Evolutionary conservation across 2,329 filamentous ascomycete species (phyloP).

Genomic region (Tolypocladium inflatum): DNA sequence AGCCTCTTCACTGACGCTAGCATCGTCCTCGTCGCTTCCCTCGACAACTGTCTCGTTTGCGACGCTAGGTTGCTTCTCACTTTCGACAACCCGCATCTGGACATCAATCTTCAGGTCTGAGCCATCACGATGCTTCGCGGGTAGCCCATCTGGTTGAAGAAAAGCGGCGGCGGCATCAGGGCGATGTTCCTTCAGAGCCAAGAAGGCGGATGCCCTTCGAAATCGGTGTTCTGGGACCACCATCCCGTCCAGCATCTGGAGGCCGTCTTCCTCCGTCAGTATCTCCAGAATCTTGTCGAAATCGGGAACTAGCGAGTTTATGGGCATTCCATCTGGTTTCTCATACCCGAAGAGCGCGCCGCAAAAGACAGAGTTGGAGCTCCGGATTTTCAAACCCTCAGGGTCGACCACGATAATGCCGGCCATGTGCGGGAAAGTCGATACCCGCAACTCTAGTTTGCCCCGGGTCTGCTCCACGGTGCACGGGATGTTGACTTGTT

Average conservation of each 20-base stretch:
- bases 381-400: constrained; percentile 67
- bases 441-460: constrained; percentile 67
- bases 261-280: constrained; percentile 76
- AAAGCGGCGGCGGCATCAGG: constrained; percentile 72
- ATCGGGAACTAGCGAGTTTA: constrained; percentile 73
- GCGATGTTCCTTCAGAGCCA: constrained; percentile 74
- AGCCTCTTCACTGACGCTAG: constrained; percentile 23
- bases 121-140: constrained; percentile 81
- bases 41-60: constrained; percentile 58
- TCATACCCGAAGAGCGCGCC: constrained; percentile 85
- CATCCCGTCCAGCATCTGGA: constrained; percentile 82
- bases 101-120: constrained; percentile 89
- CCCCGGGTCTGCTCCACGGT: constrained; percentile 66
- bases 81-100: constrained; percentile 93
- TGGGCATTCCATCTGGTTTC: constrained; percentile 68
- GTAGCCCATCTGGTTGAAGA: constrained; percentile 72
- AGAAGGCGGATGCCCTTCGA: constrained; percentile 73
- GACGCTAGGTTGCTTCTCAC: constrained; percentile 57
- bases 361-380: constrained; percentile 91
- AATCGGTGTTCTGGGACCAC: constrained; percentile 96
- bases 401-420: constrained; percentile 92
- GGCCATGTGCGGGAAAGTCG: constrained; percentile 93
- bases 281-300: constrained; percentile 79
- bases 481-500: constrained; percentile 73
- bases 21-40: constrained; percentile 44